These are phyloP conservation scores for Globisporangium rhizosaccharum DNA, from an alignment of 352 stramenopile species.

Conservation along the genomic window DNA sequence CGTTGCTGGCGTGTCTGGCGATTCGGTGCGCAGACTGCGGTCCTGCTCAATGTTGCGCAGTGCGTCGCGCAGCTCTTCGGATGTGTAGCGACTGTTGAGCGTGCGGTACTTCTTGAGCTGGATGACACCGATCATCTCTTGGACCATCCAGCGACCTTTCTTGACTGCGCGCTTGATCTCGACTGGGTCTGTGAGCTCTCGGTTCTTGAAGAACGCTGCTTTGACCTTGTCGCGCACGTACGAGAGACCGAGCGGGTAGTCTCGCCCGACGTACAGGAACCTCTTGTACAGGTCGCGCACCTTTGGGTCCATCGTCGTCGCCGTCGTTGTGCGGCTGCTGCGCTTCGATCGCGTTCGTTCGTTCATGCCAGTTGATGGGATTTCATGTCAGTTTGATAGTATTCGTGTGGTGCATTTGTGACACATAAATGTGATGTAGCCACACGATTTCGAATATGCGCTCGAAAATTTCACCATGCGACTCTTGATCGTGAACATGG, in stretches of 20 bases:
- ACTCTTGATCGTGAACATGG: no score
- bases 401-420: no score
- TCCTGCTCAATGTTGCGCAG: conserved; percentile 12
- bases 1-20: conserved; percentile 11
- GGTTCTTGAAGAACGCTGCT: conserved; percentile 86
- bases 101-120: conserved; percentile 97
- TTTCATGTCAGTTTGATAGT: no score
- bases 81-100: conserved; percentile 91
- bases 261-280: conserved; percentile 88
- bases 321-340: no score
- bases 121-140: conserved; percentile 96
- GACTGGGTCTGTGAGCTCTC: conserved; percentile 46
- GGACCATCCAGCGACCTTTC: conserved; percentile 90
- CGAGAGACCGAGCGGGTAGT: conserved; percentile 92
- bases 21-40: conserved; percentile 32
- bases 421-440: no score
- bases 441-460: no score
- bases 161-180: conserved; percentile 83
- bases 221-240: conserved; percentile 92
- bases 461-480: no score
- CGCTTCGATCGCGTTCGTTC: no score
- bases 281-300: conserved; percentile 96
- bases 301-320: conserved; percentile 71
- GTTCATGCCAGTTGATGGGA: no score
- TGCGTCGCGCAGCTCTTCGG: conserved; percentile 59